Evolutionary conservation across 192 early-diverging fungal genomes (phyloP).

Genomic region (Umbelopsis sp.): DNA sequence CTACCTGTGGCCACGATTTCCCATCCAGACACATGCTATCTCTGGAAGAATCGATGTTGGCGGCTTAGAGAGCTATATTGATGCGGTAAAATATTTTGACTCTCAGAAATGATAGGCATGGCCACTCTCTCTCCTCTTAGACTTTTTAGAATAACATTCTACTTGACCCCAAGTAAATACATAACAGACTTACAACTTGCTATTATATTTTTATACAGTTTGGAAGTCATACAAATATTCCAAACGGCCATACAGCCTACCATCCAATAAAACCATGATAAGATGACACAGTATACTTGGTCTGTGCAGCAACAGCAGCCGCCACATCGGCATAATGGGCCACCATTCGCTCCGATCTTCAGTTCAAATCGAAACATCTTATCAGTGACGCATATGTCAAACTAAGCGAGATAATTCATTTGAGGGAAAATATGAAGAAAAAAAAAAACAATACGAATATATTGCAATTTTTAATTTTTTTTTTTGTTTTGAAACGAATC

Average conservation of each 20-base stretch:
- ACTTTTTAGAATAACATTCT: background rate
- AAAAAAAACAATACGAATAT: too few relatives aligned
- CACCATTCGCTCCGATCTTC: background rate
- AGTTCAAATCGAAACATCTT: background rate
- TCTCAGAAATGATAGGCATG: background rate
- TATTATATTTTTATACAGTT: too few relatives aligned
- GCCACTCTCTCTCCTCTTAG: background rate
- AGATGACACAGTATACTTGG: too few relatives aligned
- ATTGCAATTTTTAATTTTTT: background rate
- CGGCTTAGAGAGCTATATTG: slow-evolving; percentile 54
- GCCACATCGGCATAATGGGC: too few relatives aligned
- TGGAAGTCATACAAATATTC: too few relatives aligned
- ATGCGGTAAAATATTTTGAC: slow-evolving; percentile 48
- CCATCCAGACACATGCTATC: slow-evolving; percentile 43
- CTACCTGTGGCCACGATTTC: slow-evolving; percentile 41
- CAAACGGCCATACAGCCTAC: too few relatives aligned
- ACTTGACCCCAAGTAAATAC: background rate
- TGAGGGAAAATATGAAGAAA: too few relatives aligned
- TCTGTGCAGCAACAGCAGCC: too few relatives aligned
- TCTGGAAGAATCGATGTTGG: slow-evolving; percentile 66
- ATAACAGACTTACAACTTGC: background rate
- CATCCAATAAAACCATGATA: too few relatives aligned
- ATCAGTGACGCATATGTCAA: background rate
- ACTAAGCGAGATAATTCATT: background rate
- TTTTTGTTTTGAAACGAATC: background rate